Percentiles rank a stretch among this genome's conserved stretches.
These are phyloP conservation scores for Lecanoromycetidae sp. DNA, from an alignment of 2,329 filamentous ascomycete genomes.

Conservation along the genomic window DNA sequence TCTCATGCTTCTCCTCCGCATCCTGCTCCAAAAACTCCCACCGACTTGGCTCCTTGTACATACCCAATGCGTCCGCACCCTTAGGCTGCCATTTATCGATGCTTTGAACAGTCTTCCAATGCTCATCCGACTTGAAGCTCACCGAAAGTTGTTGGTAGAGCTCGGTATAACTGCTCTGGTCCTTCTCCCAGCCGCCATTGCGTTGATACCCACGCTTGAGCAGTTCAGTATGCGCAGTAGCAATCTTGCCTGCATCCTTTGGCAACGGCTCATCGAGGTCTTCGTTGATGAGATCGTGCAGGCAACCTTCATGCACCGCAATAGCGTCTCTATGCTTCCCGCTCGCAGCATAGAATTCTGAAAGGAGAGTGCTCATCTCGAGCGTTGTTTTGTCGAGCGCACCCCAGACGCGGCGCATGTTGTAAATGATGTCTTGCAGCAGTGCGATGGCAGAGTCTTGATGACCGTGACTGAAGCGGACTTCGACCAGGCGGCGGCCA, in stretches of 20 bases:
- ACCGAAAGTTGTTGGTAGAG: not conserved
- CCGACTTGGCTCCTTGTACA: not conserved
- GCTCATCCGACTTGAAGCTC: not conserved
- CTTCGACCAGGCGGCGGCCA: conserved; percentile 41
- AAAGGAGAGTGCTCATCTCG: conserved; percentile 39
- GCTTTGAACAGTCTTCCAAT: not conserved
- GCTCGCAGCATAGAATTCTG: conserved; percentile 36
- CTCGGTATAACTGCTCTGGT: conserved; percentile 12
- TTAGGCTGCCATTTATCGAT: not conserved
- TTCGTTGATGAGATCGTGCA: conserved; percentile 10
- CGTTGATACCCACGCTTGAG: conserved; percentile 15
- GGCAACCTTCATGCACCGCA: conserved; percentile 20
- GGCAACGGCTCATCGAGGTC: conserved; percentile 10
- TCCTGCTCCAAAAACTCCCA: conserved; percentile 1
- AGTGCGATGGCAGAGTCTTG: conserved; percentile 29
- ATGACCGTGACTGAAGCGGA: conserved; percentile 38
- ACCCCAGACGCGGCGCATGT: conserved; percentile 42
- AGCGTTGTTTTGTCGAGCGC: conserved; percentile 36
- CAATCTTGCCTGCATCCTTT: conserved; percentile 1
- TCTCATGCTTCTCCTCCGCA: not conserved
- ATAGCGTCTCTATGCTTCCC: conserved; percentile 28
- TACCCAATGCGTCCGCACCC: not conserved
- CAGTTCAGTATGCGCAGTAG: conserved; percentile 15
- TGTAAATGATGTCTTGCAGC: conserved; percentile 44
- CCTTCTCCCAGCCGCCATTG: conserved; percentile 16